Evolutionary conservation across 192 early-diverging fungal genomes (phyloP).

Genomic region (Backusella tuberculispora): DNA sequence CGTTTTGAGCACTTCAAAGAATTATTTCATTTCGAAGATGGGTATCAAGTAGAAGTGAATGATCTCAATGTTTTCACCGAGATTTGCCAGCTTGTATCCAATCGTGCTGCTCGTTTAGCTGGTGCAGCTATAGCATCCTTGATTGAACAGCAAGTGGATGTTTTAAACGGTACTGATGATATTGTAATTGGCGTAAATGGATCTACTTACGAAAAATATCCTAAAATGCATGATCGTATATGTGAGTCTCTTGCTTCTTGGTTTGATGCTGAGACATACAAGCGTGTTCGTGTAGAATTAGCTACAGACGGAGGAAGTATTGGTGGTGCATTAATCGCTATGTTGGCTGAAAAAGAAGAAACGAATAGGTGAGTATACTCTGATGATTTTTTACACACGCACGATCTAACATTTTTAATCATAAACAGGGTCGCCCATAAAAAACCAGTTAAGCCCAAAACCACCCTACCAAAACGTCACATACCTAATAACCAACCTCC

Average conservation of each 20-base stretch:
- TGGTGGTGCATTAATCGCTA: slow-evolving; percentile 76
- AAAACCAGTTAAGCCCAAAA: not conserved
- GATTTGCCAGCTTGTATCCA: slow-evolving; percentile 75
- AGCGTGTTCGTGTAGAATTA: slow-evolving; percentile 64
- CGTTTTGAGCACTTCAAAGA: slow-evolving; percentile 17
- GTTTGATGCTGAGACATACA: slow-evolving; percentile 73
- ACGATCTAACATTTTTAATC: not conserved
- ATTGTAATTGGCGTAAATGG: slow-evolving; percentile 91
- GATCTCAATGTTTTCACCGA: slow-evolving; percentile 71
- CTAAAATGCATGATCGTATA: slow-evolving; percentile 80
- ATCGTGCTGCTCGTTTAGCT: slow-evolving; percentile 82
- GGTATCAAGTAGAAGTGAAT: slow-evolving; percentile 53
- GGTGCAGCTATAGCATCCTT: slow-evolving; percentile 67
- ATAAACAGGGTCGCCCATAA: not conserved
- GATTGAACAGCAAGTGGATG: slow-evolving; percentile 42
- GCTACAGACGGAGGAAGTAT: slow-evolving; percentile 82
- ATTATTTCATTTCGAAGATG: slow-evolving; percentile 21
- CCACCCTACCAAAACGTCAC: not conserved
- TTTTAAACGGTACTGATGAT: slow-evolving; percentile 36
- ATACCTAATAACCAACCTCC: not conserved
- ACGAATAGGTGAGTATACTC: slow-evolving; percentile 1
- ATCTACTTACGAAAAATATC: slow-evolving; percentile 88
- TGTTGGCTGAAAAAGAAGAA: slow-evolving; percentile 41
- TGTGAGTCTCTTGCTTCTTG: slow-evolving; percentile 70
- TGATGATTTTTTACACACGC: not conserved